Base-by-base conservation (phyloP, 805 yeast genomes). In the Kazachstania bromeliacearum region DNA sequence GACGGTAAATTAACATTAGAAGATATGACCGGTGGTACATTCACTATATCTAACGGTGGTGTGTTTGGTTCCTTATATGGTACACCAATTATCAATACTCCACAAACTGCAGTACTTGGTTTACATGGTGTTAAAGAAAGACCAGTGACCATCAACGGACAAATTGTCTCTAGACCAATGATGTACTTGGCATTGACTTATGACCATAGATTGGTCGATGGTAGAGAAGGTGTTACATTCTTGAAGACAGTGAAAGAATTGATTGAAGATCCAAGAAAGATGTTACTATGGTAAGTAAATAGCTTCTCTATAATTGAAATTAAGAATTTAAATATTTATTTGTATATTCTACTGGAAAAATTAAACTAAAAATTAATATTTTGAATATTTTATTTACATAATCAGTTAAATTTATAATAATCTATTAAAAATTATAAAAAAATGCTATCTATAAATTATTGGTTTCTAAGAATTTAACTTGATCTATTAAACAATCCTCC, bases 1-100 rank as follows among this genome's bases (percentile, higher is more conserved):
- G 97, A 89, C 61, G 92, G 92, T 57, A 88, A 92, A 69, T 75
- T 92, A 59, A 85, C 96, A 38, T 67, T 92, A 47, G 98, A 92
- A 71, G 98, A 92, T 65, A 89, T 92, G 97, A 75, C 96, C 43
- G 98, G 98, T 63, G 98, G 98, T 64, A 88, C 97, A 42, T 88
- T 92, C 73, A 92, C 98, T 57, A 92, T 92, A 55, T 92, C 97
- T 38, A 92, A 92, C 70, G 98, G 98, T 63, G 98, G 98, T 65
- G 96, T 92, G 40, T 92, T 92, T 57, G 98, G 98, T 46, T 92
- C 97, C 18, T 71, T 92, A 49, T 85, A 82, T 64, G 98, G 98
- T 63, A 92, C 98, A 36, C 98, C 98, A 57, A 92, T 92, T 66
- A 89, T 92, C 63, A 92, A 92, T 75, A 67, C 83, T 76, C 98